Evolutionary conservation across 2,329 filamentous ascomycete genomes (phyloP).

Genomic region (Dendryphion nanum): DNA sequence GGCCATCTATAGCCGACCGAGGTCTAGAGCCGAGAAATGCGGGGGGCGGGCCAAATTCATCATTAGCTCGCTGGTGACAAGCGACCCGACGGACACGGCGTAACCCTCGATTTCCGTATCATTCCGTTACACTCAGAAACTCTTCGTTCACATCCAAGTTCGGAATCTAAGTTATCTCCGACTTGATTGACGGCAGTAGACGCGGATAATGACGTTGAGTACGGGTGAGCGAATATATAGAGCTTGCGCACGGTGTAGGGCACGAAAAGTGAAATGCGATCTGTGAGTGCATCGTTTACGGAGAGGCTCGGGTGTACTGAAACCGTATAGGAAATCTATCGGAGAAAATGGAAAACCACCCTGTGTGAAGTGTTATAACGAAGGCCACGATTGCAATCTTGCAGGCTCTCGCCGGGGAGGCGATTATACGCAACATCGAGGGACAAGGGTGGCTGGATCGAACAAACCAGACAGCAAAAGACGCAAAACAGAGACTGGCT

Average conservation of each 20-base stretch:
- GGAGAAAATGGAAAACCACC: constrained; percentile 8
- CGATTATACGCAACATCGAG: constrained; percentile 5
- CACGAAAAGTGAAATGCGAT: constrained; percentile 6
- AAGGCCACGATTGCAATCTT: constrained; percentile 4
- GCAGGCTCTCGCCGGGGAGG: constrained; percentile 5
- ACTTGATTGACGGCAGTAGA: not conserved
- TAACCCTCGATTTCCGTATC: too few relatives aligned
- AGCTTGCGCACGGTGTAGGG: constrained; percentile 6
- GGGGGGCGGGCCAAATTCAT: too few relatives aligned
- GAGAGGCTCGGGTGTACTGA: not conserved
- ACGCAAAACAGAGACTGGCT: not conserved
- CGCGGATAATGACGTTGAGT: constrained; percentile 4
- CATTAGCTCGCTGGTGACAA: too few relatives aligned
- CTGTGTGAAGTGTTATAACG: constrained; percentile 6
- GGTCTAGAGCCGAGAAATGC: too few relatives aligned
- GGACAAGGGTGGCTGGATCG: not conserved
- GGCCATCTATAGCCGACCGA: too few relatives aligned
- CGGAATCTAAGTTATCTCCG: too few relatives aligned
- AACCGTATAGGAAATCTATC: constrained; percentile 1
- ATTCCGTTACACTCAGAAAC: too few relatives aligned
- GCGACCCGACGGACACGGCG: too few relatives aligned
- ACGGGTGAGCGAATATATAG: constrained; percentile 6
- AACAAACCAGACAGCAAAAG: not conserved
- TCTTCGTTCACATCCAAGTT: too few relatives aligned
- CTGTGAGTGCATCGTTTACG: constrained; percentile 1